Percentiles rank a stretch among this genome's conserved stretches.
phyloP scores from a whole-genome alignment of 2,329 filamentous ascomycete genomes.

The Pezicula rhizophila region DNA sequence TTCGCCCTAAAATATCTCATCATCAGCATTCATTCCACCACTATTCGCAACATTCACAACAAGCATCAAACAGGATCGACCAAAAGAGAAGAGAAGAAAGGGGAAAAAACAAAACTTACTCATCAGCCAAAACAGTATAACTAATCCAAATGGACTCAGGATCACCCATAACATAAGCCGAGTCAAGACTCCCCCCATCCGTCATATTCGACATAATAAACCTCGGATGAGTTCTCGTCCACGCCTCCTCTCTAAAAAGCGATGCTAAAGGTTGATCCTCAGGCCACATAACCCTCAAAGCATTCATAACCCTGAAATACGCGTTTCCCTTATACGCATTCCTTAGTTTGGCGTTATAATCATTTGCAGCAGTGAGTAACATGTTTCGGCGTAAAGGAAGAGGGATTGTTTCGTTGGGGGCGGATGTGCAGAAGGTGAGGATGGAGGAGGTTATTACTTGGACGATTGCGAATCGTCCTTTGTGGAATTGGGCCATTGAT shows the following conservation, averaged over 20 bases:
- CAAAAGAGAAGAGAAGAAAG: not conserved
- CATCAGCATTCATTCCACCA: too few relatives aligned
- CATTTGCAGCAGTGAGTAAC: slow-evolving; percentile 1
- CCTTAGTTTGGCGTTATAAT: not conserved
- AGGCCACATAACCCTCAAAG: not conserved
- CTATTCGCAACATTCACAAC: too few relatives aligned
- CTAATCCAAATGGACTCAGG: slow-evolving; percentile 2
- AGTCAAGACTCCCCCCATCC: not conserved
- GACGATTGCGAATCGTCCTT: slow-evolving; percentile 16
- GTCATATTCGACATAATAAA: not conserved
- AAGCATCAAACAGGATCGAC: too few relatives aligned
- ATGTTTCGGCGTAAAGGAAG: not conserved
- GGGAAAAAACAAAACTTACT: not conserved
- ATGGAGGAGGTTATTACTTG: slow-evolving; percentile 12
- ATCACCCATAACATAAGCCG: slow-evolving; percentile 2
- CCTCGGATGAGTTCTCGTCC: not conserved
- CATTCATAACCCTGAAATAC: not conserved
- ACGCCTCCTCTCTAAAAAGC: slow-evolving; percentile 1
- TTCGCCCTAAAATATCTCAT: not conserved
- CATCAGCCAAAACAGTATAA: not conserved
- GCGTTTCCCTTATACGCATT: slow-evolving; percentile 1
- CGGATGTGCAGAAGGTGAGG: slow-evolving; percentile 12
- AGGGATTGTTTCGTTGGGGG: slow-evolving; percentile 8
- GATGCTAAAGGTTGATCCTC: not conserved
- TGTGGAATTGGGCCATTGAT: slow-evolving; percentile 17